Base-by-base conservation (phyloP, 2,329 filamentous ascomycete species). In the Cyphellophora europaea region DNA sequence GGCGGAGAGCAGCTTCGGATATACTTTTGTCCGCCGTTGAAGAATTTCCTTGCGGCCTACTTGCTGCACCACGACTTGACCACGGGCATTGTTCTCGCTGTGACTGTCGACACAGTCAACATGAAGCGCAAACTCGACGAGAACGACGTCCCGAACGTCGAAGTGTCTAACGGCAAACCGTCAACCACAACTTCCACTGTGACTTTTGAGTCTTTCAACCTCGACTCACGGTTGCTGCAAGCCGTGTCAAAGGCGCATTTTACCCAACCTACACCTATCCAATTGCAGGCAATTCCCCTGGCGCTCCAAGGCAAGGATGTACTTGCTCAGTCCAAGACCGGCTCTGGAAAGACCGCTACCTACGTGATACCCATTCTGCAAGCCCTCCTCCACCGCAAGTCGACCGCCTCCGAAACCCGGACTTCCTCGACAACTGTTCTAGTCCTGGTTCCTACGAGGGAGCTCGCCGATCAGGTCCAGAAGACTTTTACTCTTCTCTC, bases 261-360 rank as follows among this genome's bases (percentile, higher is more conserved):
- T 64, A 71, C 79, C 43, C 77, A 78, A 38, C 91, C 91, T 11
- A 96, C 91, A n/a, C 72, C 80, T 10, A 83, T 96, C 2, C 91
- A 98, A 61, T 73, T 77, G 27, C 80, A 82, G 58, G 84, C 85
- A 2, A 93, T 98, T 43, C 91, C 91, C 2, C 63, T 95, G 23
- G 86, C 85, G 14, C 67, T 96, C 12, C 77, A 87, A 45, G 89
- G 91, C 10, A 80, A 85, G 53, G 87, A 96, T 67, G 78, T 98
- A 31, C 68, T 96, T 25, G 88, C 87, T 36, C 87, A 89, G 53
- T 86, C 89, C 23, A 93, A 89, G 59, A 96, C 91, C 4, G 91
- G 91, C 10, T 94, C 88, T 3, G 91, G 91, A 48, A 98, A 98
- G 69, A 98, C 91, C 8, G 86, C 86, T n/a, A 89, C 91, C 32